A percentile compares a stretch with the other conserved stretches of the same genome.
Evolutionary conservation across 768 basidiomycete species (phyloP).

Genomic region (Mycena leptocephala): DNA sequence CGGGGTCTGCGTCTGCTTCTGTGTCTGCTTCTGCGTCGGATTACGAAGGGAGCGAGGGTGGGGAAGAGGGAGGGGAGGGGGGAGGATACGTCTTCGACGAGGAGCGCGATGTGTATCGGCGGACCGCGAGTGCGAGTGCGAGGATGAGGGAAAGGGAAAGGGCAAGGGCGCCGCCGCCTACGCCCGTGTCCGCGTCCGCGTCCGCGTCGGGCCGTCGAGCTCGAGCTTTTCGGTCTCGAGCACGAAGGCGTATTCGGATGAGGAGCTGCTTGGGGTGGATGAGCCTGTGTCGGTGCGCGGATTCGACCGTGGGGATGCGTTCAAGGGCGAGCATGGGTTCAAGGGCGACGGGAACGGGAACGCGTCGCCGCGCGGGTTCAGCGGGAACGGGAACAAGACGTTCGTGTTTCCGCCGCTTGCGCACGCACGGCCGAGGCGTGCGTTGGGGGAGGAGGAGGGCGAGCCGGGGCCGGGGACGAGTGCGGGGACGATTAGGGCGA

Average conservation of each 20-base stretch:
- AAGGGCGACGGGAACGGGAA: not conserved
- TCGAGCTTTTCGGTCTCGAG: not conserved
- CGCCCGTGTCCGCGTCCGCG: not conserved
- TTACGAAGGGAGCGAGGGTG: not conserved
- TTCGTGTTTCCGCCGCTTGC: conserved; percentile 26
- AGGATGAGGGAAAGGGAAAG: no score
- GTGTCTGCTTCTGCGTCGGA: not conserved
- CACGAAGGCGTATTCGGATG: conserved; percentile 29
- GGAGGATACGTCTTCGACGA: not conserved
- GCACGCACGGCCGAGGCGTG: no score
- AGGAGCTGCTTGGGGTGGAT: conserved; percentile 24
- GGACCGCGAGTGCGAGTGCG: not conserved
- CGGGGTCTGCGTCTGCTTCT: not conserved
- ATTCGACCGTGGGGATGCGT: no score
- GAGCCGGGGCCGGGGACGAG: conserved; percentile 63
- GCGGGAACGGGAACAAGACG: not conserved
- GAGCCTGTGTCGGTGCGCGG: no score
- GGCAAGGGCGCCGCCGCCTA: not conserved
- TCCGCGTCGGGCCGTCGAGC: not conserved
- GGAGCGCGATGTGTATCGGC: not conserved
- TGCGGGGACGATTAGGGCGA: conserved; percentile 59
- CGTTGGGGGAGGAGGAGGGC: conserved; percentile 18
- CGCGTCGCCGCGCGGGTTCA: not conserved
- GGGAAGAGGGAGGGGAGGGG: not conserved
- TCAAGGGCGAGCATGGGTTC: no score